Evolutionary conservation across 169 alveolate genomes (phyloP), one percentile per base, ranked within the genome.

Genomic region (Eimeria acervulina): DNA sequence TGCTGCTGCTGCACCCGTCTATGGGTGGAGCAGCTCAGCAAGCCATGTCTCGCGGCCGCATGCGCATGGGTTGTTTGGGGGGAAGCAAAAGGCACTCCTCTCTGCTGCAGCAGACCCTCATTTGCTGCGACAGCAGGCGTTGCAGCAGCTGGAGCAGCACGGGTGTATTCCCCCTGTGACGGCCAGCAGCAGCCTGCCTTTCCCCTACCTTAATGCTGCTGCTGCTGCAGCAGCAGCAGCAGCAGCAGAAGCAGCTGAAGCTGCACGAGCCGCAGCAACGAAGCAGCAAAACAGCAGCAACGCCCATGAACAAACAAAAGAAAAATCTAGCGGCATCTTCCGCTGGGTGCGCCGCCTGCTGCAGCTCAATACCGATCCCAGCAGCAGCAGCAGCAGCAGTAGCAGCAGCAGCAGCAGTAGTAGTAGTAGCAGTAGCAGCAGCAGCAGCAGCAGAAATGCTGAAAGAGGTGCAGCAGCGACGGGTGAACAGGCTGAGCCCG

Each of bases 171-270:
- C 95, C 26, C 36, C 80, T 36, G 52, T 21, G 7, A 66, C 40
- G 7, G 84, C 95, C 36, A 23, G 80, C 87, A 63, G 85, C 44
- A 66, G 51, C 55, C 51, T 88, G 31, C 95, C 95, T 8, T 88
- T 88, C 55, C 95, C 95, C n/a, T 88, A 88, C 72, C 85, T 88
- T 59, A 88, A 88, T 87, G 80, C 93, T 31, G 93, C 93, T 23
- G 93, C 93, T 0, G 80, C 93, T 59, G 93, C 61, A 19, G 93
- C 93, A 61, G 93, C 93, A 85, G 93, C 93, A 59, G 80, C 23
- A 61, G 88, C 88, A 76, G 84, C 84, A 26, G 84, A 33, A 72
- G 84, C 83, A 72, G 83, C 84, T 8, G 84, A 10, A 26, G 84
- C 84, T 7, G 88, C 59, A 15, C 63, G 61, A 59, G 63, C 88